Evolutionary conservation across 768 basidiomycete genomes (phyloP).

Genomic region (Leccinum barrowsii): DNA sequence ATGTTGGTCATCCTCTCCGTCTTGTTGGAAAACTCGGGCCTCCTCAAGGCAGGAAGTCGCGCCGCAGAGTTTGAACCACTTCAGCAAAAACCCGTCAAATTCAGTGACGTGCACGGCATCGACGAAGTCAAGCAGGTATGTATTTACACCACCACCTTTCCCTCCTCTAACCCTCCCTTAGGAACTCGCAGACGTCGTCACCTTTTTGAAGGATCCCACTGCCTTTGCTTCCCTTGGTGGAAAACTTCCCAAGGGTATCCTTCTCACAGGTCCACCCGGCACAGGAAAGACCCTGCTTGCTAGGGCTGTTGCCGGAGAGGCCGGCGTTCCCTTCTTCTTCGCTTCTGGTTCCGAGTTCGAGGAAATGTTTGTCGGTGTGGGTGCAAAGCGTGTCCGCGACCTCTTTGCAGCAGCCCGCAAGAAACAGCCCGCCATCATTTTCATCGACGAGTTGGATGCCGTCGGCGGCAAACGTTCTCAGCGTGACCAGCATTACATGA

Average conservation of each 20-base stretch:
- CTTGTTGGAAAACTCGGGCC: slow-evolving; percentile 88
- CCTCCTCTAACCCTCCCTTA: slow-evolving; percentile 28
- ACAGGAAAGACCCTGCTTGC: slow-evolving; percentile 88
- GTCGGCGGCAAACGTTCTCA: slow-evolving; percentile 86
- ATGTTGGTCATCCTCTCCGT: slow-evolving; percentile 84
- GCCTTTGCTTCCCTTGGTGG: slow-evolving; percentile 90
- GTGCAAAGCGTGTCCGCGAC: slow-evolving; percentile 93
- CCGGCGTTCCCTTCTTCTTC: slow-evolving; percentile 96
- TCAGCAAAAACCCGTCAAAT: slow-evolving; percentile 79
- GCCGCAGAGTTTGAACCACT: slow-evolving; percentile 81
- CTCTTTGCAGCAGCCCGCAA: slow-evolving; percentile 92
- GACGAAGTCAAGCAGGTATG: slow-evolving; percentile 92
- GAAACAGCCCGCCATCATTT: slow-evolving; percentile 95
- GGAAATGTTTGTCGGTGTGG: slow-evolving; percentile 96
- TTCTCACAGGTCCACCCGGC: slow-evolving; percentile 87
- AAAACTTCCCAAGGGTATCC: slow-evolving; percentile 89
- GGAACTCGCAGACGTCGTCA: slow-evolving; percentile 93
- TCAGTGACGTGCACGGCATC: slow-evolving; percentile 94
- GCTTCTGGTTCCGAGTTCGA: slow-evolving; percentile 97
- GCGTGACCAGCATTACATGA: slow-evolving; percentile 85
- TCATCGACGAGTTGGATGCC: slow-evolving; percentile 95
- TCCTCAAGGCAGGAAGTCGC: slow-evolving; percentile 84
- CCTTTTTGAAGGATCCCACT: slow-evolving; percentile 91
- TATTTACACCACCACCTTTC: background rate
- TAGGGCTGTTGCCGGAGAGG: slow-evolving; percentile 94